Evolutionary conservation across 2,329 filamentous ascomycete genomes (phyloP), one percentile per base, ranked within the genome.

Genomic region (Hypoxylon sp.): DNA sequence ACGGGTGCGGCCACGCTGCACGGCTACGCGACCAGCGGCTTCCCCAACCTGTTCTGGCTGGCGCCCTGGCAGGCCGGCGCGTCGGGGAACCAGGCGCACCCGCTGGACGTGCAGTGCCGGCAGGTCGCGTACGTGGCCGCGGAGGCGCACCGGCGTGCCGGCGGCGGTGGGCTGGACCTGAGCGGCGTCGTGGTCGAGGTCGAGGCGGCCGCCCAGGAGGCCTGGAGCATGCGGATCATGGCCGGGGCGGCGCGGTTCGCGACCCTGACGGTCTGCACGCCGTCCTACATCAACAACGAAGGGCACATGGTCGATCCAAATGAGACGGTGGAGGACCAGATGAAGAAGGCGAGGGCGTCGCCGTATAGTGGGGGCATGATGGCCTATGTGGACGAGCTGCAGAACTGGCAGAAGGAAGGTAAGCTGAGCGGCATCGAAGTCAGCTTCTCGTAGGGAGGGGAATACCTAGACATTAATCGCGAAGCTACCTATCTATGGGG

Each of bases 31-130:
- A 79, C 76, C 0, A 74, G 76, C 64, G 79, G 77, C 0, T 88
- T 88, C 61, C 85, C 86, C 1, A 88, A 88, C 66, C 68, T 87
- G 48, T 83, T 86, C 78, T 80, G 82, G 68, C 70, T 79, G 0
- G 80, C 80, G 11, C 69, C 78, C 0, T 57, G 72, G n/a, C 84
- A 86, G 72, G 69, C 74, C 0, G 79, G 74, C 34, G 72, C 76
- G 17, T 49, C 43, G 39, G 57, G 67, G 26, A 72, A 72, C 67
- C 70, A 73, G 48, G 49, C 53, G 37, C 53, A 68, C 48, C 54
- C 62, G 46, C 67, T 65, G 19, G 72, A 69, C 57, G 58, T 6
- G 59, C 70, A 65, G 68, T 61, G 15, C 55, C 63, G n/a, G n/a
- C 39, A 69, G 1, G 44, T 66, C 20, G 68, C 70, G 17, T 66